Percentiles rank a stretch among this genome's conserved stretches.
phyloP scores from a whole-genome alignment of 108 stramenopile genomes.

The Fragilariopsis cylindrus region DNA sequence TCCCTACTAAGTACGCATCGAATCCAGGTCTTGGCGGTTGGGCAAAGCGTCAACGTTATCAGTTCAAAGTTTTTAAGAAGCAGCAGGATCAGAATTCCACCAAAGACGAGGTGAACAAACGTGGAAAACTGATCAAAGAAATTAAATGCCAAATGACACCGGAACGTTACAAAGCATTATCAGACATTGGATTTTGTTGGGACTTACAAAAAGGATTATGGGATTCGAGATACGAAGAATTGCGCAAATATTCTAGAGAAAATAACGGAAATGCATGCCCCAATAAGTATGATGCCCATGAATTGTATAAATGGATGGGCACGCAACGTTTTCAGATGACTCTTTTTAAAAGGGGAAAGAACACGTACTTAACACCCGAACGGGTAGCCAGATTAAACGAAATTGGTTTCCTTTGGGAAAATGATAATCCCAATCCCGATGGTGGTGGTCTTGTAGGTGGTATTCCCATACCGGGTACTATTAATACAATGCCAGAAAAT shows the following conservation, averaged over 20 bases:
- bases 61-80: neutral
- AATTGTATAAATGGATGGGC: neutral
- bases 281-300: neutral
- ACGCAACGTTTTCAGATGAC: neutral
- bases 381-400: neutral
- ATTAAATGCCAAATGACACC: slow-evolving; percentile 8
- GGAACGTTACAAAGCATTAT: neutral
- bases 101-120: neutral
- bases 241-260: neutral
- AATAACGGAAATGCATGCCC: neutral
- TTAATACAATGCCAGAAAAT: too few relatives aligned
- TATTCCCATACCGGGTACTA: too few relatives aligned
- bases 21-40: slow-evolving; percentile 49
- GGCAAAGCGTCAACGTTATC: slow-evolving; percentile 27
- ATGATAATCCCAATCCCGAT: too few relatives aligned
- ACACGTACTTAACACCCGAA: neutral
- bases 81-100: neutral
- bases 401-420: neutral
- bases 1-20: slow-evolving; percentile 39
- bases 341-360: neutral
- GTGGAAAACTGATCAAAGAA: neutral
- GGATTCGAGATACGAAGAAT: neutral
- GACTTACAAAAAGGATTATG: neutral
- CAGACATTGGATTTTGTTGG: slow-evolving; percentile 9
- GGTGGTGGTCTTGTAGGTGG: too few relatives aligned